Base-by-base conservation (phyloP, 306 rosid species). In the Crotalaria pallida region DNA sequence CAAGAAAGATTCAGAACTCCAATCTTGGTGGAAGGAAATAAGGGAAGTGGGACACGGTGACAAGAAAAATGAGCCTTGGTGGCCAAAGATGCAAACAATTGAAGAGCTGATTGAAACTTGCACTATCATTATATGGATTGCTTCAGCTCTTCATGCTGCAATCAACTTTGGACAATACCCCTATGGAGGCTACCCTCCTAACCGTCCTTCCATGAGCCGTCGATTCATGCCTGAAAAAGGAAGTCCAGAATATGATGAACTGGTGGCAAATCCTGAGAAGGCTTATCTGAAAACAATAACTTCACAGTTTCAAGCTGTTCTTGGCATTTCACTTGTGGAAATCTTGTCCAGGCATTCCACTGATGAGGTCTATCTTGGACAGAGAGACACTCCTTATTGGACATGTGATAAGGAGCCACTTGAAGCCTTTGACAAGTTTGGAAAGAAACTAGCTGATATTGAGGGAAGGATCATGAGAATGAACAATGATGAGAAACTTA, bases 21-120 rank as follows among this genome's bases (percentile, higher is more conserved):
- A 80, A 73, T 72, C 81, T 11, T 86, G 90, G 90, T 86, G 90
- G 90, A 80, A 75, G 56, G 88, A 86, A 77, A 27, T 86, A 60
- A 72, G 66, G 33, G 86, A 83, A 36, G 67, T 36, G 5, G 90
- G 90, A 13, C 88, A 86, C 4, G 84, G 80, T 41, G 87, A 83
- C 73, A 83, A 83, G 81, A 86, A 86, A 78, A 50, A 86, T 4
- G 82, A 83, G 60, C 75, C 77, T 31, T 78, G 86, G 90, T 86
- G 90, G 90, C 85, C 85, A 17, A 65, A 65, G 44, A 83, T 86
- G 90, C 72, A 83, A 7, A 83, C 72, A 2, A 7, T 18, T 11
- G 58, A 86, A 55, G 90, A 86, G 19, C 55, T 86, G 7, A 66
- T 83, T 17, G 79, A 82, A 41, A 74, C 73, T 9, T 83, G 83